Conservation (phyloP, 1,284 basidiomycete genomes). For the Pholiota adiposa region DNA sequence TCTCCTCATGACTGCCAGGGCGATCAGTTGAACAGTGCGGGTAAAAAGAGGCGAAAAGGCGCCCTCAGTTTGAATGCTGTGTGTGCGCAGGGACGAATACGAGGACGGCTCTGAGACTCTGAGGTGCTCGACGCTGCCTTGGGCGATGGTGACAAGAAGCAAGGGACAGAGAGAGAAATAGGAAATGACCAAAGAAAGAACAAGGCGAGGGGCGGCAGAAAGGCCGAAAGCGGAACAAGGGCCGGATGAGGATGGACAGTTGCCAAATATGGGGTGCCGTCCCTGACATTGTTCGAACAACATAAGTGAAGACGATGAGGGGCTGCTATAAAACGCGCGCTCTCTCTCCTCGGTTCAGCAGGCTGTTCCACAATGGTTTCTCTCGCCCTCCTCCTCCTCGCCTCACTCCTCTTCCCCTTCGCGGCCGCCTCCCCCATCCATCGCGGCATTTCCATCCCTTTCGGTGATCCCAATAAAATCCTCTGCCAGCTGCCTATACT, state of each 20-base stretch:
- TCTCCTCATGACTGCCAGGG: neutral
- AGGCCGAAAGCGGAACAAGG: slow-evolving; percentile 8
- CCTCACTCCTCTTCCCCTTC: slow-evolving; percentile 38
- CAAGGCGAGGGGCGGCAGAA: slow-evolving; percentile 14
- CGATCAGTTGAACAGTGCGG: neutral
- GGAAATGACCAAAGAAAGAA: slow-evolving; percentile 19
- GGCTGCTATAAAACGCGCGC: slow-evolving; percentile 18
- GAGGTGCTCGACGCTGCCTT: neutral
- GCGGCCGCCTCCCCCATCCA: slow-evolving; percentile 34
- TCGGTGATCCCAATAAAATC: slow-evolving; percentile 31
- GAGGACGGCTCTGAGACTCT: neutral
- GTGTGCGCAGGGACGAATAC: neutral
- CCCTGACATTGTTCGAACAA: slow-evolving; percentile 16
- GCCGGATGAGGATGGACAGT: slow-evolving; percentile 17
- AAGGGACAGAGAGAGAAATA: neutral
- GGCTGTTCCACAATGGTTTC: slow-evolving; percentile 11
- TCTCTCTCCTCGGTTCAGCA: slow-evolving; percentile 5
- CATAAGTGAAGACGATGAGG: slow-evolving; percentile 1
- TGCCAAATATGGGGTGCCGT: slow-evolving; percentile 13
- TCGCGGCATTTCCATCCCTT: slow-evolving; percentile 25
- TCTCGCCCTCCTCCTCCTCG: slow-evolving; percentile 17
- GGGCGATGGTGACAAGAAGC: neutral
- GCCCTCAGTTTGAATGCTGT: neutral
- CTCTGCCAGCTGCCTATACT: slow-evolving; percentile 51
- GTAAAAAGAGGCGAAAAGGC: neutral